Conservation (phyloP, 1,284 basidiomycete species). For the Sparassis latifolia region DNA sequence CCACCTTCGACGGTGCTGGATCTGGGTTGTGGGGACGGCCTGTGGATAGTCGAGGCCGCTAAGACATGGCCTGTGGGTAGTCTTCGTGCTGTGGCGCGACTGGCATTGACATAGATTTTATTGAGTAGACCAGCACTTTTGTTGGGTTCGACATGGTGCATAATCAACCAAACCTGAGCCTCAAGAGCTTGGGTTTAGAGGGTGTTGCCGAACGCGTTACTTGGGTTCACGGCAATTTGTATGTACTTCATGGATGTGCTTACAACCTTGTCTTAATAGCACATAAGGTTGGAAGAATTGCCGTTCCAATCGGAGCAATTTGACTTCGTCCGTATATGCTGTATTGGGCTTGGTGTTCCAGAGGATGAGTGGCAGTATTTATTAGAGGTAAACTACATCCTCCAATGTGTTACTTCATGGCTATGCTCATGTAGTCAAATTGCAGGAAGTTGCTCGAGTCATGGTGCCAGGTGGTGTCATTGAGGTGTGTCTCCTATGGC, state of each 20-base stretch:
- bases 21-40: slow-evolving; percentile 77
- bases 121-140: slow-evolving; percentile 42
- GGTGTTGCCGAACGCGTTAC: slow-evolving; percentile 43
- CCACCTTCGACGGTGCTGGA: slow-evolving; percentile 56
- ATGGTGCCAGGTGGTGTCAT: slow-evolving; percentile 53
- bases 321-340: slow-evolving; percentile 56
- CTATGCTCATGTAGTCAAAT: not conserved
- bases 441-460: slow-evolving; percentile 58
- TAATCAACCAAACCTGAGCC: slow-evolving; percentile 50
- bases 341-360: slow-evolving; percentile 60
- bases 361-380: slow-evolving; percentile 50
- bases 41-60: slow-evolving; percentile 65
- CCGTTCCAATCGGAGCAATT: slow-evolving; percentile 54
- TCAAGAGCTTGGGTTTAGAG: slow-evolving; percentile 18
- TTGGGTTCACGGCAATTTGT: slow-evolving; percentile 69
- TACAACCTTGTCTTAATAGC: not conserved
- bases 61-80: slow-evolving; percentile 52
- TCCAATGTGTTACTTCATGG: not conserved
- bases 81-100: not conserved
- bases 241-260: slow-evolving; percentile 15
- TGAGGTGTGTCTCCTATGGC: slow-evolving; percentile 39
- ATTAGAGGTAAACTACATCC: slow-evolving; percentile 23
- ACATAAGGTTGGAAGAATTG: slow-evolving; percentile 48
- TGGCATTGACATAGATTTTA: slow-evolving; percentile 27
- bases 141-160: slow-evolving; percentile 53